These are phyloP conservation scores for Viola pubescens DNA, from an alignment of 441 rosid genomes.

Conservation along the genomic window DNA sequence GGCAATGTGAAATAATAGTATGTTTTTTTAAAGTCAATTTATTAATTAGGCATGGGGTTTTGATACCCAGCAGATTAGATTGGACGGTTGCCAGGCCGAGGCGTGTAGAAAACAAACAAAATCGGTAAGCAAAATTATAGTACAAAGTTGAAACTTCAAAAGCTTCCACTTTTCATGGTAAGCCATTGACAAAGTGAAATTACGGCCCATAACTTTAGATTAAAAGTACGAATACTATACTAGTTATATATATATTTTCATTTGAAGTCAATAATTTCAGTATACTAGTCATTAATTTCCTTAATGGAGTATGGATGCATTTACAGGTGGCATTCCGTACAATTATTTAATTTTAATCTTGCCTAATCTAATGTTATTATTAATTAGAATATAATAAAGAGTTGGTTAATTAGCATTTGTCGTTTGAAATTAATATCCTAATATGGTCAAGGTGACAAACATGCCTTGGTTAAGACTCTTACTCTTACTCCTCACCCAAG, in stretches of 20 bases:
- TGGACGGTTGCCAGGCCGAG: too few relatives aligned
- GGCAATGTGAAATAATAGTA: too few relatives aligned
- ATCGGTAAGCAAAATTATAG: neutral
- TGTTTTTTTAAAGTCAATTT: too few relatives aligned
- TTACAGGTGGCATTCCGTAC: conserved; percentile 11
- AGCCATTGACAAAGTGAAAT: neutral
- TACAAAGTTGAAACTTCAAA: neutral
- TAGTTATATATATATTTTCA: too few relatives aligned
- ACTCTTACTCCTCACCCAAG: neutral
- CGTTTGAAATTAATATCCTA: neutral
- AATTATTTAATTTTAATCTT: neutral
- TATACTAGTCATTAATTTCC: neutral
- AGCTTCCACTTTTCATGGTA: neutral
- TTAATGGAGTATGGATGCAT: neutral
- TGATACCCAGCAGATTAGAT: too few relatives aligned
- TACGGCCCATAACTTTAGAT: too few relatives aligned
- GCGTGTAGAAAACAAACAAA: too few relatives aligned
- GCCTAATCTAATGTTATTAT: neutral
- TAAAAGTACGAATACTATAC: too few relatives aligned
- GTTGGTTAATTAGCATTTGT: conserved; percentile 1
- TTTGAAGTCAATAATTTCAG: neutral
- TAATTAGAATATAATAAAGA: neutral
- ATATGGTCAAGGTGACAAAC: conserved; percentile 6
- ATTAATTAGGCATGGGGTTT: too few relatives aligned
- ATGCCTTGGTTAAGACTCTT: conserved; percentile 9